phyloP scores from a whole-genome alignment of 2,329 filamentous ascomycete genomes.

The Metarhizium brunneum region DNA sequence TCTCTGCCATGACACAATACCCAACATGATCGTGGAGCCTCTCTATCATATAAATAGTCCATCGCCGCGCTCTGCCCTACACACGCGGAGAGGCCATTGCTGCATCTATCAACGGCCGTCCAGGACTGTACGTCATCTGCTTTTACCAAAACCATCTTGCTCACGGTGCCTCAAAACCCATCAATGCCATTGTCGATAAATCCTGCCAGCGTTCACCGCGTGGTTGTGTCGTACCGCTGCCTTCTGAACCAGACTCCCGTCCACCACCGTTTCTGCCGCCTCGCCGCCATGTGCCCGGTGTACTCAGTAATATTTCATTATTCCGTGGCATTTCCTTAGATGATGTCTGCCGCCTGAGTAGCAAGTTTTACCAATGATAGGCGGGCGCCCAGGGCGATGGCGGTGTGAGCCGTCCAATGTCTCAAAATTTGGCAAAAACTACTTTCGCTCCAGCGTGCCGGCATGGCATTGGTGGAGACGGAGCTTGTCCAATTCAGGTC shows the following conservation, averaged over 20 bases:
- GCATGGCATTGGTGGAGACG: neutral
- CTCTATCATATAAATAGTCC: no score
- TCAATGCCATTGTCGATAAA: neutral
- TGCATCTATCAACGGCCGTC: neutral
- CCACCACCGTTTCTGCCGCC: no score
- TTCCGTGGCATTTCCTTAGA: neutral
- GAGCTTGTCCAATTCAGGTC: neutral
- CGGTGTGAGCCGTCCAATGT: neutral
- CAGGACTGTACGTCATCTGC: neutral
- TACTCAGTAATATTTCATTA: no score
- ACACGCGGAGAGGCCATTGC: neutral
- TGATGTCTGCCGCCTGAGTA: neutral
- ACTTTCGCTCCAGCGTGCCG: conserved; percentile 3
- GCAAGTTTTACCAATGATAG: neutral
- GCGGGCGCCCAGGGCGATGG: neutral
- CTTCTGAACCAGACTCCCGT: no score
- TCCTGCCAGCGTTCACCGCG: neutral
- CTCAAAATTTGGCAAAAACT: neutral
- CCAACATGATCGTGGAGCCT: neutral
- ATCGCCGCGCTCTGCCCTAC: neutral
- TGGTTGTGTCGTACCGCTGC: no score
- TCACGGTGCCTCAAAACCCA: neutral
- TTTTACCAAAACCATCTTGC: neutral
- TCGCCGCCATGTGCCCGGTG: no score
- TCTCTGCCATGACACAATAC: no score